Percentiles rank a stretch among this genome's conserved stretches.
Evolutionary conservation across 1,284 basidiomycete genomes (phyloP).

Genomic region (Trichosporon sp.): DNA sequence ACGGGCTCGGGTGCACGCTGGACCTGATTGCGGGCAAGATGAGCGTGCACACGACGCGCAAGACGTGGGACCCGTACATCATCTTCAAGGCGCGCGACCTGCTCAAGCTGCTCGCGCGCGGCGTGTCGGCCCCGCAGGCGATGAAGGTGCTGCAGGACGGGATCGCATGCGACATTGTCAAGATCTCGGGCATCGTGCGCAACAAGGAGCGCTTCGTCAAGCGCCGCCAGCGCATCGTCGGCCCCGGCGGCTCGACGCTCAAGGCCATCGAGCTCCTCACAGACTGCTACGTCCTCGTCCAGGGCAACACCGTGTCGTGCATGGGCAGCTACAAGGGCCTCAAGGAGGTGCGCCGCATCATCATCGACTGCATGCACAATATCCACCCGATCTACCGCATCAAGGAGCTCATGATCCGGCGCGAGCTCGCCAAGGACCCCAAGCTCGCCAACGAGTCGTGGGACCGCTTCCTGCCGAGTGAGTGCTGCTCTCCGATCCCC

Average conservation of each 20-base stretch:
- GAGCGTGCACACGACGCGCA: slow-evolving; percentile 94
- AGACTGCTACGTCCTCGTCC: slow-evolving; percentile 94
- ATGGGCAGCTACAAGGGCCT: slow-evolving; percentile 95
- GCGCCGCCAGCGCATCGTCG: slow-evolving; percentile 90
- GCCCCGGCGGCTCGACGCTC: slow-evolving; percentile 90
- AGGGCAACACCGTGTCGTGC: slow-evolving; percentile 95
- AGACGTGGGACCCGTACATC: slow-evolving; percentile 94
- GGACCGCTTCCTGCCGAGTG: slow-evolving; percentile 90
- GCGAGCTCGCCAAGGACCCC: slow-evolving; percentile 96
- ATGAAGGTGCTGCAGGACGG: slow-evolving; percentile 87
- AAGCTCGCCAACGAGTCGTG: slow-evolving; percentile 90
- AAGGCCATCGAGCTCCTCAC: slow-evolving; percentile 99
- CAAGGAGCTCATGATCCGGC: slow-evolving; percentile 99
- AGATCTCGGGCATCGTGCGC: slow-evolving; percentile 87
- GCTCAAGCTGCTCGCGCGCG: slow-evolving; percentile 89
- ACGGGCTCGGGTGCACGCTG: slow-evolving; percentile 84
- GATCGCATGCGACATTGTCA: slow-evolving; percentile 93
- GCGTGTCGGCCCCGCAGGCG: slow-evolving; percentile 74
- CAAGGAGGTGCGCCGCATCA: slow-evolving; percentile 91
- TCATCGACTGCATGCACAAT: slow-evolving; percentile 99
- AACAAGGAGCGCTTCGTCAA: slow-evolving; percentile 99
- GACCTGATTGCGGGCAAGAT: slow-evolving; percentile 96
- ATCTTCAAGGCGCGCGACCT: slow-evolving; percentile 93
- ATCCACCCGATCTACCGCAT: slow-evolving; percentile 99
- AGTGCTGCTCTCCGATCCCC: no score